Evolutionary conservation across 148 eudicot genomes (phyloP).

Genomic region (Chenopodium berlandieri): DNA sequence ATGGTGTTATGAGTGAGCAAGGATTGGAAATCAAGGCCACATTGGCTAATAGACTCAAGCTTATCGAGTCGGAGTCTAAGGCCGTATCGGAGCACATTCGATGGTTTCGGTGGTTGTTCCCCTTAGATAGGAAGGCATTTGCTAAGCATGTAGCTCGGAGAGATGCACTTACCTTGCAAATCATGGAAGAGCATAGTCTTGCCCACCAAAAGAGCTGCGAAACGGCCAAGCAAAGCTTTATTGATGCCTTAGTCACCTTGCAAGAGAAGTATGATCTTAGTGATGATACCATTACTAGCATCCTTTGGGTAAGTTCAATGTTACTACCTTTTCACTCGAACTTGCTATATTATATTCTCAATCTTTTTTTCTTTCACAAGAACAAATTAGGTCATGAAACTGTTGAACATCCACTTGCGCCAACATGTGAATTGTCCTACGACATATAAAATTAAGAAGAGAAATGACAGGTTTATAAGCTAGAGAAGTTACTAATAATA

Average conservation of each 20-base stretch:
- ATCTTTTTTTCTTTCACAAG: no score
- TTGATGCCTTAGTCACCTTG: slow-evolving; percentile 38
- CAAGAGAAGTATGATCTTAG: slow-evolving; percentile 37
- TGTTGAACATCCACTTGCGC: no score
- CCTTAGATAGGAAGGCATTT: slow-evolving; percentile 20
- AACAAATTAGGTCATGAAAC: no score
- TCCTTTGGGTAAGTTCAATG: slow-evolving; percentile 35
- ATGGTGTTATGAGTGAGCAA: slow-evolving; percentile 28
- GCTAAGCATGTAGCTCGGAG: slow-evolving; percentile 20
- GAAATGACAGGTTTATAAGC: no score
- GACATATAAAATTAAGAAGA: no score
- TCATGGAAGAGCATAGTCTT: slow-evolving; percentile 31
- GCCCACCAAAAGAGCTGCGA: slow-evolving; percentile 26
- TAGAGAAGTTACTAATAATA: no score
- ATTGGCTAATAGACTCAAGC: slow-evolving; percentile 27
- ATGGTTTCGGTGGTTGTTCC: slow-evolving; percentile 31
- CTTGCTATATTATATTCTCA: no score
- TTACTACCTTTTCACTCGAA: neutral
- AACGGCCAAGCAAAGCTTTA: slow-evolving; percentile 28
- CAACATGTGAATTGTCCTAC: no score
- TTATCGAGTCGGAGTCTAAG: slow-evolving; percentile 31
- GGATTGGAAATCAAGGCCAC: slow-evolving; percentile 33
- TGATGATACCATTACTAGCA: slow-evolving; percentile 36
- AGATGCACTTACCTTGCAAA: slow-evolving; percentile 23
- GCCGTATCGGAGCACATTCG: slow-evolving; percentile 28